Percentiles rank a stretch among this genome's conserved stretches.
Evolutionary conservation across 306 rosid genomes (phyloP).

Genomic region (Vigna unguiculata): DNA sequence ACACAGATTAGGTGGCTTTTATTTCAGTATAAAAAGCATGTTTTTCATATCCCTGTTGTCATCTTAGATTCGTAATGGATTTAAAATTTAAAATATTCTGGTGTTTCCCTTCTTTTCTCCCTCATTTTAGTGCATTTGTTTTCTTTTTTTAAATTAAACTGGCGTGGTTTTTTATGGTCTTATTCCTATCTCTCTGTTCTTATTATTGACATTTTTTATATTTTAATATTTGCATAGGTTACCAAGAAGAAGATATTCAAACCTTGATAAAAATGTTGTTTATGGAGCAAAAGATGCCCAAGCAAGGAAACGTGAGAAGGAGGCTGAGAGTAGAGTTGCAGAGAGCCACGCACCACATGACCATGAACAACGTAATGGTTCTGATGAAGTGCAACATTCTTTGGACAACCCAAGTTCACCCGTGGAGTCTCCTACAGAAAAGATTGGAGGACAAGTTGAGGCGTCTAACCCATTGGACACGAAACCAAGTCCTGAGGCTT

Average conservation of each 20-base stretch:
- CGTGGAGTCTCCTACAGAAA: conserved; percentile 42
- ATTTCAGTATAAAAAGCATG: no score
- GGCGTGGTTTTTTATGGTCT: neutral
- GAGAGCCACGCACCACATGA: conserved; percentile 43
- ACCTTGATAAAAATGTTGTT: conserved; percentile 82
- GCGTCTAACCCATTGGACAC: conserved; percentile 36
- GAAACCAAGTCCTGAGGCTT: conserved; percentile 36
- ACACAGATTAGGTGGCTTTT: no score
- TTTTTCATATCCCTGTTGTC: conserved; percentile 31
- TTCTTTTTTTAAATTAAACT: neutral
- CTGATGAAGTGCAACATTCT: conserved; percentile 44
- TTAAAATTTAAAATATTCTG: neutral
- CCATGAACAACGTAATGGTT: conserved; percentile 40
- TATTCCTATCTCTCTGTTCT: conserved; percentile 9
- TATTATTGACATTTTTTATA: conserved; percentile 26
- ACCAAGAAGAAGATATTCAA: conserved; percentile 86
- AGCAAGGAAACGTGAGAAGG: conserved; percentile 49
- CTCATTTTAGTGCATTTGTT: neutral
- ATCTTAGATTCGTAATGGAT: conserved; percentile 25
- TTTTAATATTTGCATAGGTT: conserved; percentile 57
- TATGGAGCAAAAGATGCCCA: conserved; percentile 67
- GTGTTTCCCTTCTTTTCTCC: conserved; percentile 18
- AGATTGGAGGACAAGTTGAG: conserved; percentile 48
- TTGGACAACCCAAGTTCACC: conserved; percentile 39
- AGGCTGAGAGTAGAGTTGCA: conserved; percentile 48